Conservation (phyloP, 2,329 filamentous ascomycete species). For the Chaetothyriales sp. region DNA sequence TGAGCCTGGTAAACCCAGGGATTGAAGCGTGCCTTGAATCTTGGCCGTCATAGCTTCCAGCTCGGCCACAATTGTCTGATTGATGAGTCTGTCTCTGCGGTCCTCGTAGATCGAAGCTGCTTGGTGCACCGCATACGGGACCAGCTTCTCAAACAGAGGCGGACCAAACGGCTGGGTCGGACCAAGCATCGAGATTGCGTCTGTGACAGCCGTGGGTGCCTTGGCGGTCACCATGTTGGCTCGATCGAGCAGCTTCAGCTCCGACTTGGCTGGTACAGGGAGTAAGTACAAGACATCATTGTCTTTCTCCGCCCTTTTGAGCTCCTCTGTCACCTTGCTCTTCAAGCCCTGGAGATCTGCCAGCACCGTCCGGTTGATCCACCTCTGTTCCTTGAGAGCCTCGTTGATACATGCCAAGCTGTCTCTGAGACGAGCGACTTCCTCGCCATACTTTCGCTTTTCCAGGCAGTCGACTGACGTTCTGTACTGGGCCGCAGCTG, state of each 20-base stretch:
- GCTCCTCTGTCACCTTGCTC: slow-evolving; percentile 64
- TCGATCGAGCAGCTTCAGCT: slow-evolving; percentile 70
- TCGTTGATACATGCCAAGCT: slow-evolving; percentile 71
- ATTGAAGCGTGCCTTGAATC: slow-evolving; percentile 63
- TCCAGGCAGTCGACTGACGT: slow-evolving; percentile 83
- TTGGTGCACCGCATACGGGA: slow-evolving; percentile 89
- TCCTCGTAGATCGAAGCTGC: slow-evolving; percentile 93
- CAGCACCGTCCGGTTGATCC: slow-evolving; percentile 66
- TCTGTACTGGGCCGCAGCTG: slow-evolving; percentile 82
- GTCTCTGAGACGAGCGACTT: slow-evolving; percentile 73
- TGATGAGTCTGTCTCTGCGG: slow-evolving; percentile 74
- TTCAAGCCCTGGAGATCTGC: slow-evolving; percentile 74
- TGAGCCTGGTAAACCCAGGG: slow-evolving; percentile 77
- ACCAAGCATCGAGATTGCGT: slow-evolving; percentile 65
- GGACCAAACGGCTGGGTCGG: slow-evolving; percentile 67
- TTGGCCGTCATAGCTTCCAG: slow-evolving; percentile 66
- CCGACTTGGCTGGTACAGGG: slow-evolving; percentile 71
- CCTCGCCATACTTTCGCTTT: slow-evolving; percentile 87
- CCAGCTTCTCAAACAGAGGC: slow-evolving; percentile 75
- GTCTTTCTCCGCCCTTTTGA: slow-evolving; percentile 81
- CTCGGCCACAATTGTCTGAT: slow-evolving; percentile 71
- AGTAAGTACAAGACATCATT: slow-evolving; percentile 90
- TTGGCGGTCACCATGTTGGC: slow-evolving; percentile 75
- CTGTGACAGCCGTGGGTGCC: slow-evolving; percentile 65
- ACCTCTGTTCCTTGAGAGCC: slow-evolving; percentile 67